Evolutionary conservation across 805 yeast species (phyloP).

Genomic region (Sugiyamaella lignohabitans): DNA sequence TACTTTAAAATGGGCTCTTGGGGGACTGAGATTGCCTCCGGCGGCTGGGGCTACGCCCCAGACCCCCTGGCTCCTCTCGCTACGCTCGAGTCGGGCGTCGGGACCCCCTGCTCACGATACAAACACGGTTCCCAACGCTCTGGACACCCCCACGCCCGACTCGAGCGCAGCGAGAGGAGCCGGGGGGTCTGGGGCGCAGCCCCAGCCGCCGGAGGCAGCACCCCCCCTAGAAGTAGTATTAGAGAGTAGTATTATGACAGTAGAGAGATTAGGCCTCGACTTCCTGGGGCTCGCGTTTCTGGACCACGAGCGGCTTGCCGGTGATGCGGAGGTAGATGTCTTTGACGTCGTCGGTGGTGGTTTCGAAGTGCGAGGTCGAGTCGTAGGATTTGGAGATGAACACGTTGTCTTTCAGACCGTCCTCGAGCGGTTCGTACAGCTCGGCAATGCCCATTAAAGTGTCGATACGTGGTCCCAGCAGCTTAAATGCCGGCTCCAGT

Average conservation of each 20-base stretch:
- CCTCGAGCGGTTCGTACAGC: conserved; percentile 75
- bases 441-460: conserved; percentile 93
- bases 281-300: conserved; percentile 65
- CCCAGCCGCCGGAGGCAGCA: background rate
- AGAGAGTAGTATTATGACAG: no score
- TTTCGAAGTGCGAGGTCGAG: conserved; percentile 90
- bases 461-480: conserved; percentile 72
- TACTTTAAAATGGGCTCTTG: no score
- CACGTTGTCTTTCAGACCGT: conserved; percentile 73
- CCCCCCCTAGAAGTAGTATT: background rate
- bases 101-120: no score
- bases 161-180: background rate
- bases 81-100: no score
- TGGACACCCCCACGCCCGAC: no score
- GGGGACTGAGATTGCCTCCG: no score
- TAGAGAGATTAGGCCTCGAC: background rate
- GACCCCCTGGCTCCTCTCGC: no score
- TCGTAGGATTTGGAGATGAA: conserved; percentile 87
- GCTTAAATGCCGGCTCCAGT: conserved; percentile 86
- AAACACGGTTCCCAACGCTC: no score
- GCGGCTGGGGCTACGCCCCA: no score
- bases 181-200: background rate
- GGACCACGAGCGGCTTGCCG: conserved; percentile 84
- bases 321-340: conserved; percentile 87
- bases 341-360: conserved; percentile 94